Base-by-base conservation (phyloP, 768 basidiomycete species). In the Chalciporus sphaerocephalus region DNA sequence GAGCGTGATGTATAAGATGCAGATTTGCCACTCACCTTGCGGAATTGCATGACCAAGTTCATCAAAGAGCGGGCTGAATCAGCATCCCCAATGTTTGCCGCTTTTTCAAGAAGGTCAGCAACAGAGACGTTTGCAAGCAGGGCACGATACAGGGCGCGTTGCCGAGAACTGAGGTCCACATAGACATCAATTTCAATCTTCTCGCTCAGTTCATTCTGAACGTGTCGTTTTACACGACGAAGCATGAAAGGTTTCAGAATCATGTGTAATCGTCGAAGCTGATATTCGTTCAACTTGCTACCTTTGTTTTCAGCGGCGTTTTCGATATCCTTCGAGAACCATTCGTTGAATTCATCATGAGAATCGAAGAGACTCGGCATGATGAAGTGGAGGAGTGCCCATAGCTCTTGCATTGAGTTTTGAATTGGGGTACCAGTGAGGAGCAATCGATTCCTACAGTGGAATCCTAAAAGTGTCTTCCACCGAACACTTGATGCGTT, bases 31-130 rank as follows among this genome's bases (percentile, higher is more conserved):
- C 67, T 21, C 44, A 89, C 92, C 75, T 99, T 99, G 55, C 96
- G 85, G 75, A 98, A 98, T 65, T 99, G 96, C 96, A 99, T 99
- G 51, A 99, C 96, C 49, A 99, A 78, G 67, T 98, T 99, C 95
- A 98, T 98, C 49, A 99, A 72, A 6, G 92, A 91, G 42, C 92
- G 84, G 41, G 93, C 92, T 23, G 90, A 91, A 54, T 93, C 90
- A 6, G 82, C 88, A 56, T 95, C 92, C 13, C 92, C 88, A 48
- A 92, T 81, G 53, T 89, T 89, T 4, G 90, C 84, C 9, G 96
- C 94, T 65, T 96, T 94, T 56, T 87, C 87, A 39, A 99, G 73
- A 27, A 99, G 80, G 61, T 98, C 96, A 13, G 91, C 81, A 42
- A 99, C 85, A 38, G 95, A 97, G 30, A 97, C 92, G 59, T 95